phyloP scores from a whole-genome alignment of 2,329 filamentous ascomycete genomes.

The Ascochyta pisi region DNA sequence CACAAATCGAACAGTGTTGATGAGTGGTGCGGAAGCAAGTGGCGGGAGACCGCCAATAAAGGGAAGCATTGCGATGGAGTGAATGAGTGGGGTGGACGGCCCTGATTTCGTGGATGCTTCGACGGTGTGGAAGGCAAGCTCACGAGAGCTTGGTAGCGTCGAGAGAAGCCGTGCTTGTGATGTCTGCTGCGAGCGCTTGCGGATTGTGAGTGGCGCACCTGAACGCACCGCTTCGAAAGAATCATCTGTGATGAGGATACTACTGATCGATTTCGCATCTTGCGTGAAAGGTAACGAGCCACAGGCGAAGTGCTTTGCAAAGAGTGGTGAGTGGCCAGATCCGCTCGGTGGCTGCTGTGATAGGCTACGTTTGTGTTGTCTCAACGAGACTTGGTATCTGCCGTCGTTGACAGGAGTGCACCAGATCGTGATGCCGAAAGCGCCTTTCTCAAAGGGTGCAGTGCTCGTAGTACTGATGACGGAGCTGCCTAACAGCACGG shows the following conservation, averaged over 20 bases:
- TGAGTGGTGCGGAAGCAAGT: conserved; percentile 32
- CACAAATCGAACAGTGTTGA: conserved; percentile 36
- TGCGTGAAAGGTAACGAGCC: conserved; percentile 39
- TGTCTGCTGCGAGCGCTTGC: conserved; percentile 16
- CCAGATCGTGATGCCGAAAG: conserved; percentile 37
- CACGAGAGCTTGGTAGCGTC: conserved; percentile 32
- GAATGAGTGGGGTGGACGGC: conserved; percentile 27
- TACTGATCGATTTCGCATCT: conserved; percentile 25
- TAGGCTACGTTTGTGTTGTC: conserved; percentile 31
- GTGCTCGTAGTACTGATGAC: conserved; percentile 10
- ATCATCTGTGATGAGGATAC: conserved; percentile 36
- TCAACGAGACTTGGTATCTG: conserved; percentile 31
- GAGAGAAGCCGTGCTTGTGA: conserved; percentile 27
- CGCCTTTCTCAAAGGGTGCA: conserved; percentile 24
- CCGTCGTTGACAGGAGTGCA: conserved; percentile 17
- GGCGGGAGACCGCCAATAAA: conserved; percentile 38
- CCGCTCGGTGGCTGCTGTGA: conserved; percentile 32
- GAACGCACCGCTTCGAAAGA: conserved; percentile 27
- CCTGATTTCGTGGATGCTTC: conserved; percentile 21
- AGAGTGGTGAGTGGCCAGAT: conserved; percentile 38
- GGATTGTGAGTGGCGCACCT: conserved; percentile 27
- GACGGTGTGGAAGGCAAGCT: conserved; percentile 28
- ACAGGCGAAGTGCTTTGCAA: conserved; percentile 43
- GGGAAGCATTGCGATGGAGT: conserved; percentile 37
- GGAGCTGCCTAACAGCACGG: conserved; percentile 38